Evolutionary conservation across 805 yeast species (phyloP), one percentile per base, ranked within the genome.

Genomic region (Candida verbasci): DNA sequence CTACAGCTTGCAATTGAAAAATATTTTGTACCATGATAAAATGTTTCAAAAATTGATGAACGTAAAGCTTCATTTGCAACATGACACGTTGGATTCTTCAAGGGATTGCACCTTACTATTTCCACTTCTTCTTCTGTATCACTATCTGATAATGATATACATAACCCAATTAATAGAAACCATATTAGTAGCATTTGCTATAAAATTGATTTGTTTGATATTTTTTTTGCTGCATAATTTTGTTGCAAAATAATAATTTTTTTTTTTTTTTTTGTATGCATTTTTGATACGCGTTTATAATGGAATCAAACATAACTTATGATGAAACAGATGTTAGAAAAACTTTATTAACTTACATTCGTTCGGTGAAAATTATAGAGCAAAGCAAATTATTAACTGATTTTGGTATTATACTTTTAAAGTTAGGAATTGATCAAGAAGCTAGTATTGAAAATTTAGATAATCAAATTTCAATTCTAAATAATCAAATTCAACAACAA

Each of bases 401-500:
- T 4, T 61, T 65, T 28, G 41, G 38, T 17, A 21, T 39, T 4
- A 47, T 58, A 3, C n/a, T 35, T 12, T 17, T 30, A 9, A 35
- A 41, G 15, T 40, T 51, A 8, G 35, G 34, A 3, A 42, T 31
- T 2, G 36, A 30, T 10, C 29, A 20, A 10, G 31, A 35, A n/a
- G 24, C 40, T 16, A 8, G 5, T 29, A 17, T 15, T 2, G 22
- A 34, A 11, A 15, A 17, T 7, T 41, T 56, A 9, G 45, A 52
- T 28, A 29, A 43, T 9, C 41, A 47, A 26, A 48, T 65, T 9
- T 39, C 63, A 14, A 33, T 42, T 10, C 62, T 65, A 42, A 65
- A 65, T 49, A 39, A 45, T 15, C 39, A 43, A 6, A 52, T 74
- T 15, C 56, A 54, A 1, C 49, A 50, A 3, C 53, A 68, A 21